phyloP scores from a whole-genome alignment of 2,329 filamentous ascomycete species.

The Cercospora berteroae region DNA sequence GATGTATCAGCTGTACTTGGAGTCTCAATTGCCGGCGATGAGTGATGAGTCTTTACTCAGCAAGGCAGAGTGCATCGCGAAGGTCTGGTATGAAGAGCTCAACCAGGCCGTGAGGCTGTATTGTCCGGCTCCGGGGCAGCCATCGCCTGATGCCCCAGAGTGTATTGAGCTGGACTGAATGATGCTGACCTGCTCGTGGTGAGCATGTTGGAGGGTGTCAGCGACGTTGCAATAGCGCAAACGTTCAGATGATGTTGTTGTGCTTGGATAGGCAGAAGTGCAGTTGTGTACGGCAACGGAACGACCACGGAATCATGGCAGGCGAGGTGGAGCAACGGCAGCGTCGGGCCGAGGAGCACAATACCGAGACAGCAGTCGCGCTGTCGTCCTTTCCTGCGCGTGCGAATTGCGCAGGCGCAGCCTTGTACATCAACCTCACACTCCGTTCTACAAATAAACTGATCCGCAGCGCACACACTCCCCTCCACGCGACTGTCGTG shows the following conservation, averaged over 20 bases:
- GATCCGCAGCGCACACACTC: background rate
- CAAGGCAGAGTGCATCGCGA: background rate
- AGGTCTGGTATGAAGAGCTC: conserved; percentile 1
- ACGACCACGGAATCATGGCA: background rate
- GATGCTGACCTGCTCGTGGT: background rate
- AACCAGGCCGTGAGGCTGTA: background rate
- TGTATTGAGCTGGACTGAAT: background rate
- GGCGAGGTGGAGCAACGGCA: background rate
- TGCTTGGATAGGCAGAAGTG: background rate
- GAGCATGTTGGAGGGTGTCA: background rate
- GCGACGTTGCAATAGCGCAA: background rate
- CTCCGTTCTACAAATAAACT: background rate
- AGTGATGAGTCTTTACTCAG: background rate
- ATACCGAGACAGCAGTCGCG: background rate
- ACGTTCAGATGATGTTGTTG: background rate
- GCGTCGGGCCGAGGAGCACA: background rate
- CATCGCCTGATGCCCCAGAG: background rate
- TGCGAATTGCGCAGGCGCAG: background rate
- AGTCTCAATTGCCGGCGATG: background rate
- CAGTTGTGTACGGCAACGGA: background rate
- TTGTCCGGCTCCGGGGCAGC: background rate
- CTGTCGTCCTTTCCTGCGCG: background rate
- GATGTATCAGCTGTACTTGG: conserved; percentile 1
- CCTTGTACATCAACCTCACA: background rate
- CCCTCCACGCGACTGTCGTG: background rate